Conservation (phyloP, 1,139 yeast genomes). For the Pichia sp. region DNA sequence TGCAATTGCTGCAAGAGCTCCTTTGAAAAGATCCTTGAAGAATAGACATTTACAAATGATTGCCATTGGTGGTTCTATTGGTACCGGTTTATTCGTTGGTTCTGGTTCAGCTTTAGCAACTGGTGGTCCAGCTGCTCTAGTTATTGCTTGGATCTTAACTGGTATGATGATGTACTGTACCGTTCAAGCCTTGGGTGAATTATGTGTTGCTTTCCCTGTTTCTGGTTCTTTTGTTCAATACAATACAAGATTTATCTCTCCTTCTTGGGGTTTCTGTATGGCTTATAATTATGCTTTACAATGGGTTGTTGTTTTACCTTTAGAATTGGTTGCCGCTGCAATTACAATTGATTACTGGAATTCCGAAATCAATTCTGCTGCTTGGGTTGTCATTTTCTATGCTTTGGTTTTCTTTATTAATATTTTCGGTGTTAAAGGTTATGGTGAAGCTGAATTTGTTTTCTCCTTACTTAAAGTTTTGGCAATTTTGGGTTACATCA, state of each 20-base stretch:
- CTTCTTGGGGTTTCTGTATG: constrained; percentile 70
- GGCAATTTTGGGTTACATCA: constrained; percentile 60
- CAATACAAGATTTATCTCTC: constrained; percentile 58
- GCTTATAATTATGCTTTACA: constrained; percentile 66
- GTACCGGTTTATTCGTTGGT: constrained; percentile 60
- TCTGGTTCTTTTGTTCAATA: constrained; percentile 68
- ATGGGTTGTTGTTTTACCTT: constrained; percentile 64
- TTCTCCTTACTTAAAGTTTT: constrained; percentile 55
- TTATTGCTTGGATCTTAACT: constrained; percentile 48
- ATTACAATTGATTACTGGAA: constrained; percentile 65
- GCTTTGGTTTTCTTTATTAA: constrained; percentile 50
- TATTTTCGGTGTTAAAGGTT: constrained; percentile 56
- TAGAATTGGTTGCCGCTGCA: constrained; percentile 68
- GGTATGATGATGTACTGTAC: constrained; percentile 54
- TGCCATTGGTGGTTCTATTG: constrained; percentile 84
- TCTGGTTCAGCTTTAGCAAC: constrained; percentile 54
- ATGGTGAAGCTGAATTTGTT: constrained; percentile 62
- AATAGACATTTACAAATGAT: constrained; percentile 71
- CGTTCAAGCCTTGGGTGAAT: constrained; percentile 63
- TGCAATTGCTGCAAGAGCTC: constrained; percentile 59
- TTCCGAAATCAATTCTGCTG: constrained; percentile 48
- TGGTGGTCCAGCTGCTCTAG: constrained; percentile 66
- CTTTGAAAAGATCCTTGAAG: constrained; percentile 58
- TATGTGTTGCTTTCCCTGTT: constrained; percentile 61
- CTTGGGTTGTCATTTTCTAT: constrained; percentile 61